Evolutionary conservation across 2,329 filamentous ascomycete genomes (phyloP).

Genomic region (Plenodomus lindquistii): DNA sequence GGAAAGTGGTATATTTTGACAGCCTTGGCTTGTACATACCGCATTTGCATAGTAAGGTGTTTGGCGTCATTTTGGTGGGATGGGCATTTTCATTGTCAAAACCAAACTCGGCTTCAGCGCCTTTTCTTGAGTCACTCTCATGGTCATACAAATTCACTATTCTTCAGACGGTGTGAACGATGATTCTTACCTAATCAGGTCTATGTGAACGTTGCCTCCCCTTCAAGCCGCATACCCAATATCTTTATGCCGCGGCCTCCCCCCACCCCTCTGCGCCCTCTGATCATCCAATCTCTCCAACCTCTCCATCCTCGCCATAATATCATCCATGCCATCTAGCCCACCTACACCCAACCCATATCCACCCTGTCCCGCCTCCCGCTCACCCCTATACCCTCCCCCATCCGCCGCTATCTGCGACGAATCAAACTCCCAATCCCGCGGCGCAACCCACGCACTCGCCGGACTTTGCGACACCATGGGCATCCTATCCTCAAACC

Average conservation of each 20-base stretch:
- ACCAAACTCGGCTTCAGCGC: not conserved
- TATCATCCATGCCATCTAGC: not conserved
- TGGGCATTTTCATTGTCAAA: too few species aligned
- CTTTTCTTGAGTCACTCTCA: not conserved
- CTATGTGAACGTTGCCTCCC: not conserved
- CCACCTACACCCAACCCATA: not conserved
- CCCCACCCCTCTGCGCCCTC: not conserved
- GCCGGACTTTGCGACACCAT: not conserved
- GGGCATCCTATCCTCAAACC: not conserved
- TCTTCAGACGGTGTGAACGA: not conserved
- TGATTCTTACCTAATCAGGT: not conserved
- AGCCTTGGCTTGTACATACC: not conserved
- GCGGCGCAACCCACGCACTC: conserved; percentile 3
- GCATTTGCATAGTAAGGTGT: not conserved
- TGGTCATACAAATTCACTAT: not conserved
- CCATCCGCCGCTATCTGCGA: not conserved
- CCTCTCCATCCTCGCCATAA: conserved; percentile 1
- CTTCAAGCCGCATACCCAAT: not conserved
- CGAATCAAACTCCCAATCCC: not conserved
- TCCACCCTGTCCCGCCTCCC: not conserved
- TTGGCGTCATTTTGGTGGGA: not conserved
- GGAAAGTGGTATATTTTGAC: not conserved
- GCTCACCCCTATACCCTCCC: not conserved
- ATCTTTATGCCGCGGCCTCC: not conserved
- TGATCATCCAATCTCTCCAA: not conserved